Evolutionary conservation across 2,329 filamentous ascomycete genomes (phyloP).

Genomic region (Hirsutella rhossiliensis): DNA sequence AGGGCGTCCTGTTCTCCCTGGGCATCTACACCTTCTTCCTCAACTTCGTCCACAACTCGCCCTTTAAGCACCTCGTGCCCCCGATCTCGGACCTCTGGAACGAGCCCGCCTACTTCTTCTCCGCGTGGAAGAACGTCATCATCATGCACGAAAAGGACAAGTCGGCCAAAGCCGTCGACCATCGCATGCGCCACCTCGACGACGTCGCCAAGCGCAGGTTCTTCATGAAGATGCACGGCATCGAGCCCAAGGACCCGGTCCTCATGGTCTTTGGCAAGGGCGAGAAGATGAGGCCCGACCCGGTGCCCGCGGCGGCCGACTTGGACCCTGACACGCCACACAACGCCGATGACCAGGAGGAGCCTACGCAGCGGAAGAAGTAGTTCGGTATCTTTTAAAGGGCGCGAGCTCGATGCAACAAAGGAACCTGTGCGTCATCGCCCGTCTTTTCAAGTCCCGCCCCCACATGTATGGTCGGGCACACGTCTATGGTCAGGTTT

Average conservation of each 20-base stretch:
- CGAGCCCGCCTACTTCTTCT: constrained; percentile 57
- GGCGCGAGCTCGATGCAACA: too few species aligned
- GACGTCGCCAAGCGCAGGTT: constrained; percentile 79
- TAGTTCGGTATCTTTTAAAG: constrained; percentile 71
- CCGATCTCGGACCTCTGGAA: constrained; percentile 53
- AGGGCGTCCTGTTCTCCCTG: constrained; percentile 57
- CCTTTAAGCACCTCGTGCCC: constrained; percentile 70
- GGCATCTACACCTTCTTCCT: constrained; percentile 61
- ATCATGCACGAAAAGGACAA: constrained; percentile 64
- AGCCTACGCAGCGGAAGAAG: constrained; percentile 47
- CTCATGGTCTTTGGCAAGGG: constrained; percentile 29
- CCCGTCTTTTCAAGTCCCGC: too few species aligned
- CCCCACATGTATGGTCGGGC: too few species aligned
- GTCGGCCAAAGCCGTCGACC: constrained; percentile 55
- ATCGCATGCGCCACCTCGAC: constrained; percentile 61
- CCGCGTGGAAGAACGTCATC: constrained; percentile 59
- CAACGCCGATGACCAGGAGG: constrained; percentile 13
- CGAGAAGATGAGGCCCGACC: constrained; percentile 20
- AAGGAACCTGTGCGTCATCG: too few species aligned
- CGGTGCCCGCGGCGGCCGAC: constrained; percentile 21
- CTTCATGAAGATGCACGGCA: constrained; percentile 76
- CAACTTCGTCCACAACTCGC: constrained; percentile 70
- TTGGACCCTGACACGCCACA: constrained; percentile 22
- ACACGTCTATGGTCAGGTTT: too few species aligned
- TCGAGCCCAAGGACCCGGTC: constrained; percentile 52